phyloP scores from a whole-genome alignment of 371 early-diverging fungal species.

The Lichtheimia corymbifera region DNA sequence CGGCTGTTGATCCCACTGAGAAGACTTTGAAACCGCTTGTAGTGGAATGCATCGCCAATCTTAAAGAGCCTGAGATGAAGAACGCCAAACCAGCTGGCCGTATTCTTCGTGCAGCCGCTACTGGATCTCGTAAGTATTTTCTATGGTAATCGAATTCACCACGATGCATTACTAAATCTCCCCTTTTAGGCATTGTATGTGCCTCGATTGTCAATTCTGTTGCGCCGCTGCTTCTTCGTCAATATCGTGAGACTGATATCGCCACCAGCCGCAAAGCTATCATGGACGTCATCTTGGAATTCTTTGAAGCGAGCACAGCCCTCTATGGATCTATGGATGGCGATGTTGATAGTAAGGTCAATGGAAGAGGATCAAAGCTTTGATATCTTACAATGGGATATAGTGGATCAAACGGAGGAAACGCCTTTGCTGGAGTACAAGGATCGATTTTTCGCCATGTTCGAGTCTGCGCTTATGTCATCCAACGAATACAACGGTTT shows the following conservation, averaged over 20 bases:
- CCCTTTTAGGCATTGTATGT: conserved; percentile 60
- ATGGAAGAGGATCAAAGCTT: not conserved
- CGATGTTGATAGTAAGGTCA: conserved; percentile 33
- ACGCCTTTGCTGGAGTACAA: conserved; percentile 67
- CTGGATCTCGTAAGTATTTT: conserved; percentile 57
- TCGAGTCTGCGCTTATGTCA: conserved; percentile 55
- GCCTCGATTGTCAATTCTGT: conserved; percentile 55
- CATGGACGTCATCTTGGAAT: conserved; percentile 67
- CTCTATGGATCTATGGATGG: conserved; percentile 60
- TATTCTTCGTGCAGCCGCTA: conserved; percentile 64
- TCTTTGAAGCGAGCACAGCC: conserved; percentile 60
- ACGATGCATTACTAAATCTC: not conserved
- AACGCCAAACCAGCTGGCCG: conserved; percentile 70
- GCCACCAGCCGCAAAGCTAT: conserved; percentile 65
- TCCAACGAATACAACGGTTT: conserved; percentile 76
- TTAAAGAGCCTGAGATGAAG: conserved; percentile 76
- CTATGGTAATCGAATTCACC: not conserved
- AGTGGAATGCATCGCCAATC: conserved; percentile 64
- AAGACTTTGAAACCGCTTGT: conserved; percentile 63
- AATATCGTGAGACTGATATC: conserved; percentile 52
- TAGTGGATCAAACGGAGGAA: conserved; percentile 31
- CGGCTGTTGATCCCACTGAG: conserved; percentile 53
- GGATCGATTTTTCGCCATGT: conserved; percentile 68
- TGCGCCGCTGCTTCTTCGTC: conserved; percentile 58
- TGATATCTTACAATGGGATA: not conserved